Base-by-base conservation (phyloP, 371 early-diverging fungal species). In the Globomyces sp. region DNA sequence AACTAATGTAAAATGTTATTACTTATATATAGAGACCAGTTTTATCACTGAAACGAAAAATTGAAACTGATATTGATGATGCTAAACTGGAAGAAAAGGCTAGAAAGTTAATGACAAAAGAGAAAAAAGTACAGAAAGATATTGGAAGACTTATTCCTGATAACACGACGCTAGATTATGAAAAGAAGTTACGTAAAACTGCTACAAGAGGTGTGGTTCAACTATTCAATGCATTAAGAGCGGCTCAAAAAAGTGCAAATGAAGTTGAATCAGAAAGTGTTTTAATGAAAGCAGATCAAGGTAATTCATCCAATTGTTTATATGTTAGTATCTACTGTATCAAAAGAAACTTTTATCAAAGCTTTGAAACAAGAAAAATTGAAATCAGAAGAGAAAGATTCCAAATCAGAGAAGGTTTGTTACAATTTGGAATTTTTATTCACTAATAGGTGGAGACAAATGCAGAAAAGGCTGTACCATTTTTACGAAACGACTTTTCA, bases 121-220 rank as follows among this genome's bases (percentile, higher is more conserved):
- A 92, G 68, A 86, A 84, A 72, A 90, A 86, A 59, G 74, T 80
- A 11, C 71, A 83, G 68, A 74, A 76, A 40, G 83, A 86, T 61
- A 81, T 81, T 69, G 90, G 87, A 42, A 81, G 86, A 42, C 80
- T 90, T n/a, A 80, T 85, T 53, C 89, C 86, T 1, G 86, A 85
- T 41, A 81, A 81, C 59, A 76, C 86, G 4, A 64, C 69, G 5
- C 80, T 87, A 70, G 91, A 90, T 47, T 87, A 89, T 57, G 93
- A 92, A 70, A 90, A 89, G 78, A 80, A 80, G 73, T 66, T 92
- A 77, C 81, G 88, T 71, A 91, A 90, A 77, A 87, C 90, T 11
- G 90, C 91, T 2, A 92, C 93, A 6, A 78, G 88, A 59, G 93
- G 93, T 77, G 92, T 92, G 53, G 91, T 92, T 49, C 85, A 89